These are phyloP conservation scores for Ciborinia camelliae DNA, from an alignment of 2,329 filamentous ascomycete genomes.

Conservation along the genomic window DNA sequence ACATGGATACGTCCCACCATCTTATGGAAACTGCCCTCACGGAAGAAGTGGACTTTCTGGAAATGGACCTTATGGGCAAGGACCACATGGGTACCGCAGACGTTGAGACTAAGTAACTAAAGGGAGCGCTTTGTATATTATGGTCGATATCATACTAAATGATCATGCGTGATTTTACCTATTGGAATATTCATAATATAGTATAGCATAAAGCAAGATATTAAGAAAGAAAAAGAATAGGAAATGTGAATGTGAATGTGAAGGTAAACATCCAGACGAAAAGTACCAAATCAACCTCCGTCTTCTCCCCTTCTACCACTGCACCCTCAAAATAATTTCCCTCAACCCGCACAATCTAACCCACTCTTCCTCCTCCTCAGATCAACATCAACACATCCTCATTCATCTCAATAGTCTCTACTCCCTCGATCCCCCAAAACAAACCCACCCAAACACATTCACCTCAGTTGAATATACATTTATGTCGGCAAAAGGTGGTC, in stretches of 20 bases:
- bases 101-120: not conserved
- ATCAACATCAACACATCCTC: not conserved
- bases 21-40: not conserved
- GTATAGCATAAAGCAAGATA: not conserved
- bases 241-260: not conserved
- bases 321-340: too few relatives aligned
- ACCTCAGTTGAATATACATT: too few relatives aligned
- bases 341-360: too few relatives aligned
- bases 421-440: not conserved
- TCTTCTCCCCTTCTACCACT: not conserved
- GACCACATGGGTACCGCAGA: not conserved
- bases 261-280: not conserved
- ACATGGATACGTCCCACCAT: not conserved
- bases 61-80: not conserved
- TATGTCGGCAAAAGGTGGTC: too few relatives aligned
- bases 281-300: too few relatives aligned
- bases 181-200: not conserved
- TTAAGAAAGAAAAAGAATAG: not conserved
- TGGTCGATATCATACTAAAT: not conserved
- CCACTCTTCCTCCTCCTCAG: not conserved
- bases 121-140: not conserved
- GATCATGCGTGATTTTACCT: not conserved
- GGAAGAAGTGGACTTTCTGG: not conserved
- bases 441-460: too few relatives aligned
- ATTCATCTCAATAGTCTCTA: not conserved